Conservation (phyloP, 495 filamentous ascomycete genomes). For the Aspergillus haitiensis region DNA sequence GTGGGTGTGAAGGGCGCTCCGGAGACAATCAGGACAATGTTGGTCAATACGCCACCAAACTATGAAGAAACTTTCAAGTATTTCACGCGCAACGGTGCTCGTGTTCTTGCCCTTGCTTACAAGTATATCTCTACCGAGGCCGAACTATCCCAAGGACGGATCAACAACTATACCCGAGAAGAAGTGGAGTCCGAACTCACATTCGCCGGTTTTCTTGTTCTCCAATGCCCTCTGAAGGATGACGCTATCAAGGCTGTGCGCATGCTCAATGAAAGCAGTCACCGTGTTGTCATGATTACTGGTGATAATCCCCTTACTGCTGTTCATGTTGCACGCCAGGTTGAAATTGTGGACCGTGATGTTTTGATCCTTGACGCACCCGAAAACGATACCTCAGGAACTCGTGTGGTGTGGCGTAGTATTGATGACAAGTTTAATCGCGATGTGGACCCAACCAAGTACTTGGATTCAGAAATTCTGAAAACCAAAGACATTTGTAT, state of each 20-base stretch:
- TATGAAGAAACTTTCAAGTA: slow-evolving; percentile 99
- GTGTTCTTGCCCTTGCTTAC: slow-evolving; percentile 91
- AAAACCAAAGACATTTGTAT: slow-evolving; percentile 90
- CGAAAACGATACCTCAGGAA: slow-evolving; percentile 80
- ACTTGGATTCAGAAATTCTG: slow-evolving; percentile 79
- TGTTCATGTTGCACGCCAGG: slow-evolving; percentile 90
- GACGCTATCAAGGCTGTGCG: slow-evolving; percentile 90
- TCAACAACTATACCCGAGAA: slow-evolving; percentile 91
- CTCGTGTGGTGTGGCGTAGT: slow-evolving; percentile 88
- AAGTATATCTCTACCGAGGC: slow-evolving; percentile 79
- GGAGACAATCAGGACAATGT: slow-evolving; percentile 92
- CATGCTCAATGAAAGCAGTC: slow-evolving; percentile 98
- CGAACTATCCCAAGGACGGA: slow-evolving; percentile 76
- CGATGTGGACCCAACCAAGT: slow-evolving; percentile 80
- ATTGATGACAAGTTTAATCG: slow-evolving; percentile 87
- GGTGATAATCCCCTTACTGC: slow-evolving; percentile 97
- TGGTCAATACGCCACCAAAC: slow-evolving; percentile 75
- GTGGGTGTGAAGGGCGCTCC: slow-evolving; percentile 96
- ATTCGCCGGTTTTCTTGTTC: slow-evolving; percentile 93
- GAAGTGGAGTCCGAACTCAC: slow-evolving; percentile 80
- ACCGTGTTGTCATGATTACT: slow-evolving; percentile 98
- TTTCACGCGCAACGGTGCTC: slow-evolving; percentile 91
- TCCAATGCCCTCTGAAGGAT: slow-evolving; percentile 95
- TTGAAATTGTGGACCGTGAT: slow-evolving; percentile 97
- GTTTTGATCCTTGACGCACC: slow-evolving; percentile 93